These are phyloP conservation scores for Mycena rosella DNA, from an alignment of 768 basidiomycete species.

Conservation along the genomic window DNA sequence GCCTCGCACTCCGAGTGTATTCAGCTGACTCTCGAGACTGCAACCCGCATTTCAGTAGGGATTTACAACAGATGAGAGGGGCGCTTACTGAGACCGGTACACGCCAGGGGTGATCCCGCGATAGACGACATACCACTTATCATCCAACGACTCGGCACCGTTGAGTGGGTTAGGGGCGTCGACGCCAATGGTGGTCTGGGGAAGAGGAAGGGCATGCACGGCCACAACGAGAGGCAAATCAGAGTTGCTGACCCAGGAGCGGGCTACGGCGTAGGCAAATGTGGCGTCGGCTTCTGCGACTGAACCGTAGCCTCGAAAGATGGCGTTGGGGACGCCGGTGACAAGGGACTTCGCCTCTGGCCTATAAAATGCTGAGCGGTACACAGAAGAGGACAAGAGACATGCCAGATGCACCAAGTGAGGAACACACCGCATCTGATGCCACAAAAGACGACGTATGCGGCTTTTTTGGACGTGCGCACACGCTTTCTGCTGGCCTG, in stretches of 20 bases:
- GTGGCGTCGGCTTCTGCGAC: not conserved
- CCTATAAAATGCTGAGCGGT: not conserved
- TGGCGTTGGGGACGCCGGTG: not conserved
- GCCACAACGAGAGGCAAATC: no score
- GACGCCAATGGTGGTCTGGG: not conserved
- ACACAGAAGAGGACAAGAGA: not conserved
- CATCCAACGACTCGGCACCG: not conserved
- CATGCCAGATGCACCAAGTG: not conserved
- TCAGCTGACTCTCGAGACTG: conserved; percentile 7
- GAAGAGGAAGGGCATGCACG: not conserved
- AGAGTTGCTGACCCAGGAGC: not conserved
- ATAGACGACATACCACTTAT: not conserved
- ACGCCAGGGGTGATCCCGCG: not conserved
- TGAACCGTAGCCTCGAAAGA: not conserved
- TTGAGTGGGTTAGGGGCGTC: not conserved
- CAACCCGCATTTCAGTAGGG: no score
- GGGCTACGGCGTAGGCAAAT: not conserved
- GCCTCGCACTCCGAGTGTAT: not conserved
- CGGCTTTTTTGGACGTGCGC: not conserved
- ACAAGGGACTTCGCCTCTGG: not conserved
- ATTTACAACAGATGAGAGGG: not conserved
- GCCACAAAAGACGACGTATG: conserved; percentile 9
- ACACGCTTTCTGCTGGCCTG: not conserved
- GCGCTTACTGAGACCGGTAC: not conserved
- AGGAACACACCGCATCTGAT: not conserved